Evolutionary conservation across 768 basidiomycete species (phyloP).

Genomic region (Panaeolus cyanescens): DNA sequence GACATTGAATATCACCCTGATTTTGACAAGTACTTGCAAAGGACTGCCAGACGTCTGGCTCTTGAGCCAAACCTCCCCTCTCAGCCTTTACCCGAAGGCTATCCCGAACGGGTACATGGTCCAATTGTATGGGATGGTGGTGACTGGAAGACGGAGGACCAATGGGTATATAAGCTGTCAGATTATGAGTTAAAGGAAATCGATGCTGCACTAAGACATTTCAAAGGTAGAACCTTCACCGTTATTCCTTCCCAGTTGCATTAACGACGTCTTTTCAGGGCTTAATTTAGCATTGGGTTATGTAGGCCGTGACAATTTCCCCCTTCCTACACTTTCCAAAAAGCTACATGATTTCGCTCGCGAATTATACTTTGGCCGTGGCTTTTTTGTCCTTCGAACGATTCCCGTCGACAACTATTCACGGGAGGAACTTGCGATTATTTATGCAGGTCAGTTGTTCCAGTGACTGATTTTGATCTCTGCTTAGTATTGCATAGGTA

Average conservation of each 20-base stretch:
- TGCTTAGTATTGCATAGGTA: slow-evolving; percentile 27
- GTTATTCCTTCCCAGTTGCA: background rate
- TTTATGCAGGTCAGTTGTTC: slow-evolving; percentile 40
- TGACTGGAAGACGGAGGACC: slow-evolving; percentile 41
- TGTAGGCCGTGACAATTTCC: slow-evolving; percentile 40
- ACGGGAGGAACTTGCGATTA: slow-evolving; percentile 37
- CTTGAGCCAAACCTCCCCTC: slow-evolving; percentile 37
- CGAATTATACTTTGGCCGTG: slow-evolving; percentile 46
- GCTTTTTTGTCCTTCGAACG: slow-evolving; percentile 50
- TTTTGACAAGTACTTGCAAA: slow-evolving; percentile 36
- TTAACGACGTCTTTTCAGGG: slow-evolving; percentile 7
- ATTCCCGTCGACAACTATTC: slow-evolving; percentile 45
- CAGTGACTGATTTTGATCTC: background rate
- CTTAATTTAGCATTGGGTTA: slow-evolving; percentile 28
- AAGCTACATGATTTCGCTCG: slow-evolving; percentile 36
- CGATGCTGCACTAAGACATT: slow-evolving; percentile 37
- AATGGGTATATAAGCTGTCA: slow-evolving; percentile 44
- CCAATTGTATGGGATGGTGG: slow-evolving; percentile 49
- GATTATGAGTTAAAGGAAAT: slow-evolving; percentile 38
- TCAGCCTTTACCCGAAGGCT: slow-evolving; percentile 36
- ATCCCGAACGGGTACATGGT: slow-evolving; percentile 33
- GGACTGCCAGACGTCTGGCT: slow-evolving; percentile 37
- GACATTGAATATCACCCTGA: slow-evolving; percentile 47
- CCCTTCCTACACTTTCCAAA: slow-evolving; percentile 39
- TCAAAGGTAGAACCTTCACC: slow-evolving; percentile 30